phyloP scores from a whole-genome alignment of 1,284 basidiomycete species.

The Pseudozyma thailandica region DNA sequence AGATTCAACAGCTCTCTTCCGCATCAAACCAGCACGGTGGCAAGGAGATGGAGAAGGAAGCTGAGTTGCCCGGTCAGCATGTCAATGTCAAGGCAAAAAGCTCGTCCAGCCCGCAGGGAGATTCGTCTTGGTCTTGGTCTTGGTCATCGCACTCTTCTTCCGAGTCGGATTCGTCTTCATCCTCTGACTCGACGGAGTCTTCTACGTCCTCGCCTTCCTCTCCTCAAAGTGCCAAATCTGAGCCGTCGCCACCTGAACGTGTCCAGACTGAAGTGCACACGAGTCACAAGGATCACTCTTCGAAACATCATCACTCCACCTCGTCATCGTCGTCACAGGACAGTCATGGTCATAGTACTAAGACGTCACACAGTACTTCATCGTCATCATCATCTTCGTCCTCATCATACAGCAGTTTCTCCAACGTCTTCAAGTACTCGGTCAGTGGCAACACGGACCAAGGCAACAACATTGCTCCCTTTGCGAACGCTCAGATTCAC shows the following conservation, averaged over 20 bases:
- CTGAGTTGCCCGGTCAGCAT: conserved; percentile 3
- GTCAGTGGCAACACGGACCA: conserved; percentile 21
- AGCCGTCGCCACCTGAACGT: neutral
- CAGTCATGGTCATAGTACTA: conserved; percentile 4
- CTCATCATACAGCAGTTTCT: conserved; percentile 21
- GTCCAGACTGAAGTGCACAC: neutral
- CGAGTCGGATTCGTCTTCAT: conserved; percentile 14
- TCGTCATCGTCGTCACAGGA: conserved; percentile 1
- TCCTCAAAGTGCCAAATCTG: too few relatives aligned
- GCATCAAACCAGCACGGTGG: conserved; percentile 18
- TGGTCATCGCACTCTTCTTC: conserved; percentile 32
- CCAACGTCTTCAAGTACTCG: conserved; percentile 29
- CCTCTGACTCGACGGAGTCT: neutral
- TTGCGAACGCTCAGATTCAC: conserved; percentile 19
- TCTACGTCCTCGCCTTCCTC: too few relatives aligned
- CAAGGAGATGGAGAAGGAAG: neutral
- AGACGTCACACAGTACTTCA: conserved; percentile 1
- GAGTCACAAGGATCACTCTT: conserved; percentile 1
- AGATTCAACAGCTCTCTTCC: conserved; percentile 17
- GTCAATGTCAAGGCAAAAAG: conserved; percentile 20
- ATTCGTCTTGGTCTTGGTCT: conserved; percentile 31
- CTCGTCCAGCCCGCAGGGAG: conserved; percentile 10
- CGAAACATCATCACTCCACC: neutral
- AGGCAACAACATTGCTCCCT: conserved; percentile 24
- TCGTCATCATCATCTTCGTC: conserved; percentile 8